Evolutionary conservation across 495 filamentous ascomycete genomes (phyloP).

Genomic region (Podospora conica): DNA sequence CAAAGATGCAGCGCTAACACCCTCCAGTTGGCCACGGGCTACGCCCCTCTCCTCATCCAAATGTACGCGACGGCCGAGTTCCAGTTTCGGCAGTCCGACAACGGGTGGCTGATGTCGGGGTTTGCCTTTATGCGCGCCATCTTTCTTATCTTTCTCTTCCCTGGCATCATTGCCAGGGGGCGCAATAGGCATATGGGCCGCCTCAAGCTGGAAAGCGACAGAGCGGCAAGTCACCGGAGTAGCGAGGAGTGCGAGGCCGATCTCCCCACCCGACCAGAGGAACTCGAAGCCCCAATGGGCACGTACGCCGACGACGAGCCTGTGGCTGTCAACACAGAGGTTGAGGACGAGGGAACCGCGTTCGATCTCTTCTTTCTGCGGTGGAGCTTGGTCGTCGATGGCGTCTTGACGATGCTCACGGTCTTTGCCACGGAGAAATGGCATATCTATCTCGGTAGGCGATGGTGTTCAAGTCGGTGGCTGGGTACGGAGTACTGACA

Average conservation of each 20-base stretch:
- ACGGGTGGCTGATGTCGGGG: conserved; percentile 48
- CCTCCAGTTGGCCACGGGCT: conserved; percentile 47
- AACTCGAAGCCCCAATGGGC: conserved; percentile 35
- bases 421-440: conserved; percentile 45
- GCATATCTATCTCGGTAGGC: conserved; percentile 46
- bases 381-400: conserved; percentile 47
- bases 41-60: conserved; percentile 45
- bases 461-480: conserved; percentile 16
- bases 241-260: background rate
- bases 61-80: conserved; percentile 51
- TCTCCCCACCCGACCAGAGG: conserved; percentile 29
- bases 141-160: conserved; percentile 51
- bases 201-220: background rate
- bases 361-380: conserved; percentile 53
- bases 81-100: conserved; percentile 47
- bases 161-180: conserved; percentile 45
- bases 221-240: background rate
- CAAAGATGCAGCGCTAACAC: background rate
- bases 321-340: conserved; percentile 15
- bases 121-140: conserved; percentile 47
- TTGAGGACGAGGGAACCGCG: conserved; percentile 34
- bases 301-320: conserved; percentile 41
- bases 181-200: conserved; percentile 38
- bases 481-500: conserved; percentile 1
- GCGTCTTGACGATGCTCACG: conserved; percentile 44